Percentiles rank a stretch among this genome's conserved stretches.
Evolutionary conservation across 176 grass and related monocot species (phyloP).

Genomic region (Oryza australiensis): DNA sequence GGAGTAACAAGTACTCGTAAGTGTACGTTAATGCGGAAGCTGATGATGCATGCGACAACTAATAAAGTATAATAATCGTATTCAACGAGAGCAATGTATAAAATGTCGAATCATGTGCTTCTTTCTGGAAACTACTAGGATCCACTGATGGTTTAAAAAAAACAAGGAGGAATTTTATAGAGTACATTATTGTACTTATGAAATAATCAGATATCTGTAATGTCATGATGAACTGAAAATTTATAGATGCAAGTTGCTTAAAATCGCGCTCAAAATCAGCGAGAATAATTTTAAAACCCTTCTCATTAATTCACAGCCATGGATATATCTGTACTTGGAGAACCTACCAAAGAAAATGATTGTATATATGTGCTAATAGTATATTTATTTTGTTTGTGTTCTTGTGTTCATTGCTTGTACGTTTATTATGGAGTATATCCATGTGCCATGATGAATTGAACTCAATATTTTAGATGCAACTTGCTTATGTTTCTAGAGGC

Average conservation of each 20-base stretch:
- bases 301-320: background rate
- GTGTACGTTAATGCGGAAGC: too few relatives aligned
- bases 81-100: too few relatives aligned
- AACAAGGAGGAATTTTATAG: too few relatives aligned
- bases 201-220: background rate
- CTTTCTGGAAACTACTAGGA: background rate
- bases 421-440: background rate
- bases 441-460: background rate
- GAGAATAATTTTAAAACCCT: background rate
- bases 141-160: background rate
- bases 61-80: too few relatives aligned
- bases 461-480: background rate
- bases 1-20: too few relatives aligned
- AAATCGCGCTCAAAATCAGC: background rate
- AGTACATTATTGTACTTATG: background rate
- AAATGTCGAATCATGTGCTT: background rate
- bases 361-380: background rate
- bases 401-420: background rate
- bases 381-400: background rate
- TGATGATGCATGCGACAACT: too few relatives aligned
- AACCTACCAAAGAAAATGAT: background rate
- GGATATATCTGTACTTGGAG: too few relatives aligned
- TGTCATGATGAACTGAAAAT: background rate
- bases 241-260: too few relatives aligned
- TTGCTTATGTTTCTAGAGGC: conserved; percentile 12